Evolutionary conservation across 2,329 filamentous ascomycete genomes (phyloP), one percentile per base, ranked within the genome.

Genomic region (Fusarium sterilihyphosum): DNA sequence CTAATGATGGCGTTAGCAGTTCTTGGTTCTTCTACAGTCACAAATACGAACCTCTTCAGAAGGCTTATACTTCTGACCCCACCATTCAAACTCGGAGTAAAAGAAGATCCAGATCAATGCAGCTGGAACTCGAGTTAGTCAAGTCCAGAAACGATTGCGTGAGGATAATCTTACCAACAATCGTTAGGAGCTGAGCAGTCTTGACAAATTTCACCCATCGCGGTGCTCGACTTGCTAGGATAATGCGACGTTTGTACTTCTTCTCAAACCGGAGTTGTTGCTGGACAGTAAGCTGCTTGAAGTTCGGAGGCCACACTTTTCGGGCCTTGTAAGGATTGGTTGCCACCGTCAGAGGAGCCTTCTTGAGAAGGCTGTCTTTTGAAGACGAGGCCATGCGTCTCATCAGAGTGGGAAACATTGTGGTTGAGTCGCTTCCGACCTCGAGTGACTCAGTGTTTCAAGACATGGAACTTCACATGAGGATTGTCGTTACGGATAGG

Each of bases 221-320:
- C 14, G 92, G 92, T 29, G 91, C 85, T 46, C 88, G 86, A 79
- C 88, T 89, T 77, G 90, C 89, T 75, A 93, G 82, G 66, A 87
- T 86, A 33, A 92, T 83, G 61, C 93, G 88, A 60, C 93, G 88
- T 83, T 94, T 93, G 83, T 92, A 95, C 80, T 92, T 92, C 81
- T 93, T 91, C 85, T 96, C 93, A 77, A 94, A 92, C 49, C 91
- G 88, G 80, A 95, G 92, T 82, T 95, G 92, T 79, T 95, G 90
- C 81, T 93, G 92, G 53, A 87, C 84, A 43, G 90, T 90, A 67
- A 96, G 88, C 79, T 90, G 88, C 71, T 87, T 84, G 82, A 96
- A 93, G 82, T 95, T 91, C 18, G 93, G 93, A 65, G 93, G 93
- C 93, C 93, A 96, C 73, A 90, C 85, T 80, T 92, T 93, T 83